Percentiles rank a stretch among this genome's conserved stretches.
Conservation (phyloP, 495 filamentous ascomycete species). For the Neurospora sp. region DNA sequence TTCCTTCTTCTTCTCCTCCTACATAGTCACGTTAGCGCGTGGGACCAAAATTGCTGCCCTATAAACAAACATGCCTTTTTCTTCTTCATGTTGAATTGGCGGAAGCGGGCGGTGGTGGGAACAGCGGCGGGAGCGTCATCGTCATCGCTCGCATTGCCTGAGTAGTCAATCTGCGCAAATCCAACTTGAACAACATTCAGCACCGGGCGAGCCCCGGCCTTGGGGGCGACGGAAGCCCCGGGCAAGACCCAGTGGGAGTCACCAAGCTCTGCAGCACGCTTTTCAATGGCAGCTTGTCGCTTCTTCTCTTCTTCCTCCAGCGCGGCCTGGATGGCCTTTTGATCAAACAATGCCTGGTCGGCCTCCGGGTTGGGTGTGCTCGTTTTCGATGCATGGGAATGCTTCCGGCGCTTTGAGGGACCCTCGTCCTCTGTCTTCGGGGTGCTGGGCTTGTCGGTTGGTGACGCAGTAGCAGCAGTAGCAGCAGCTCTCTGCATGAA, state of each 20-base stretch:
- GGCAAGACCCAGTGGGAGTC: slow-evolving; percentile 85
- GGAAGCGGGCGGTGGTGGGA: slow-evolving; percentile 11
- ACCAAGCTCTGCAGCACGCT: slow-evolving; percentile 61
- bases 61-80: slow-evolving; percentile 18
- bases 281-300: slow-evolving; percentile 57
- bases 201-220: slow-evolving; percentile 16
- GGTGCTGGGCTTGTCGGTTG: slow-evolving; percentile 33
- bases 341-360: slow-evolving; percentile 29
- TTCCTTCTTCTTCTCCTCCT: slow-evolving; percentile 6
- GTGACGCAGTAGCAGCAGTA: slow-evolving; percentile 25
- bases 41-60: background rate
- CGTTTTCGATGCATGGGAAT: slow-evolving; percentile 14
- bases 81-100: slow-evolving; percentile 36
- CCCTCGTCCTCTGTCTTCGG: slow-evolving; percentile 27
- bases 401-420: slow-evolving; percentile 44
- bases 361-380: slow-evolving; percentile 9
- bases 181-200: slow-evolving; percentile 39
- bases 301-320: slow-evolving; percentile 67
- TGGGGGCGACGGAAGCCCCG: slow-evolving; percentile 10
- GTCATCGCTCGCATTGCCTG: slow-evolving; percentile 1
- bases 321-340: slow-evolving; percentile 52
- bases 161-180: slow-evolving; percentile 37
- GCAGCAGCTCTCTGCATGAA: slow-evolving; percentile 92
- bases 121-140: slow-evolving; percentile 7
- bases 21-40: background rate